Percentiles rank a stretch among this genome's conserved stretches.
Evolutionary conservation across 768 basidiomycete genomes (phyloP).

Genomic region (Leccinum barrowsii): DNA sequence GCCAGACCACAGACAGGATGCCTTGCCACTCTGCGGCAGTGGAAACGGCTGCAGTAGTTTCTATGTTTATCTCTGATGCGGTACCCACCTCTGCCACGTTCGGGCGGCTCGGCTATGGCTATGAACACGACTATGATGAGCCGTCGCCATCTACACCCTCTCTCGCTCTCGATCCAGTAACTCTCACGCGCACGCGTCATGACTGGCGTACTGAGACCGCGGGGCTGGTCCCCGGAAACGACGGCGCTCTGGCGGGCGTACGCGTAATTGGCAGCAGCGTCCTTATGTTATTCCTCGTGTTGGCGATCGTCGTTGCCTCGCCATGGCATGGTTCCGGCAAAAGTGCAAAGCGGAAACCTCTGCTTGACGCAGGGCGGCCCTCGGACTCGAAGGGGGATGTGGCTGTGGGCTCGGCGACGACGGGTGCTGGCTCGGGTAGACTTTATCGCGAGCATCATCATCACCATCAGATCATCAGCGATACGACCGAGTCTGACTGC

Average conservation of each 20-base stretch:
- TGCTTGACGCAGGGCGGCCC: background rate
- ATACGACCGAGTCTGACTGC: background rate
- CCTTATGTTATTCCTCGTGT: background rate
- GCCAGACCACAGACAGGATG: background rate
- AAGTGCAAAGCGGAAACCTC: background rate
- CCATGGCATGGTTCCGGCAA: background rate
- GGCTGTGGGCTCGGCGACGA: background rate
- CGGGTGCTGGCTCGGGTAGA: background rate
- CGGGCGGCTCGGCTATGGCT: background rate
- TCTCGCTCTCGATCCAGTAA: background rate
- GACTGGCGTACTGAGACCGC: background rate
- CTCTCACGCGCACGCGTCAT: background rate
- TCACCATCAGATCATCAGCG: background rate
- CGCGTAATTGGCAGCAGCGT: background rate
- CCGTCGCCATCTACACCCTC: background rate
- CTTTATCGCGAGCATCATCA: background rate
- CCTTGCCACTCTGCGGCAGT: background rate
- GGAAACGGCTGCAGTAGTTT: background rate
- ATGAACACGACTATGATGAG: background rate
- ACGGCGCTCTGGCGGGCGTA: background rate
- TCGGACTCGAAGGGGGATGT: background rate
- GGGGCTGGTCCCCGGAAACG: background rate
- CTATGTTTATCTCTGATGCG: background rate
- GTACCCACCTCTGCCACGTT: background rate
- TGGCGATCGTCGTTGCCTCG: background rate